Evolutionary conservation across 2,329 filamentous ascomycete genomes (phyloP).

Genomic region (Pleomassaria siparia): DNA sequence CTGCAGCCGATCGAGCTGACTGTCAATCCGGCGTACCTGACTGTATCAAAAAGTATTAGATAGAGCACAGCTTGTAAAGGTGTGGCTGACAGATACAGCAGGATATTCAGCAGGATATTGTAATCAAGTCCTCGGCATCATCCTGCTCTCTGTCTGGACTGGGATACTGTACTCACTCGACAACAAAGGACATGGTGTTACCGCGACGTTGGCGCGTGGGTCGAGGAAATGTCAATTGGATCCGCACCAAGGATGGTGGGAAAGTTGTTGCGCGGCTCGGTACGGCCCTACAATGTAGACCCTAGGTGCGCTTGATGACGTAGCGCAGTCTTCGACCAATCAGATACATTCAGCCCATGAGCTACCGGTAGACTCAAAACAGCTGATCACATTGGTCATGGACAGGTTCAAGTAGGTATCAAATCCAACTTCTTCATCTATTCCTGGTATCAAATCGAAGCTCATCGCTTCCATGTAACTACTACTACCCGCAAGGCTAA

Average conservation of each 20-base stretch:
- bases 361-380: background rate
- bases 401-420: too few relatives aligned
- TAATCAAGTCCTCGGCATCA: too few relatives aligned
- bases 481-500: too few relatives aligned
- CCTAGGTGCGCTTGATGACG: slow-evolving; percentile 9
- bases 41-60: slow-evolving; percentile 36
- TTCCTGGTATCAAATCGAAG: background rate
- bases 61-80: background rate
- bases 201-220: slow-evolving; percentile 22
- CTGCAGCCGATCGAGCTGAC: slow-evolving; percentile 60
- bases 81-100: too few relatives aligned
- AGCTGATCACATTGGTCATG: background rate
- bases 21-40: slow-evolving; percentile 59
- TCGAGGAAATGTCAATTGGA: background rate
- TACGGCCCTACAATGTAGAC: too few relatives aligned
- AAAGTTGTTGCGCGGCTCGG: background rate
- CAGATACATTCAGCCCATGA: slow-evolving; percentile 3
- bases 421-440: background rate
- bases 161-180: slow-evolving; percentile 45
- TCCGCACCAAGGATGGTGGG: background rate
- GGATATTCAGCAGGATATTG: too few relatives aligned
- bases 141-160: too few relatives aligned
- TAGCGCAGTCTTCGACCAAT: slow-evolving; percentile 13
- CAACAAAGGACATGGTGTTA: slow-evolving; percentile 45
- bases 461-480: background rate